These are phyloP conservation scores for Corymbia citriodora DNA, from an alignment of 441 rosid genomes.

Conservation along the genomic window DNA sequence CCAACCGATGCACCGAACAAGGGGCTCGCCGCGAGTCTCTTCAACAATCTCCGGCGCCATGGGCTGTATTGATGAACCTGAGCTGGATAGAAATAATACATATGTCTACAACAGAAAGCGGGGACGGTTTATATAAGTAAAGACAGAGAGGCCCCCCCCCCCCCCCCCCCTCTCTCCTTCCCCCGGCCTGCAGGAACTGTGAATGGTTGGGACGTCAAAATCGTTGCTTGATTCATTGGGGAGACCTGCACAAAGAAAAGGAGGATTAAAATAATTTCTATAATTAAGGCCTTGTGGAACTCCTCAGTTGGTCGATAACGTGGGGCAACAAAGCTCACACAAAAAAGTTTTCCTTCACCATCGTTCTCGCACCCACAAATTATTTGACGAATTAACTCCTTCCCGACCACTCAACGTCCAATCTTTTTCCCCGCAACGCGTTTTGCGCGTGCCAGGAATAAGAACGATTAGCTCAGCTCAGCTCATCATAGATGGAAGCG, in stretches of 20 bases:
- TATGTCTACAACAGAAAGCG: neutral
- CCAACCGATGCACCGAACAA: neutral
- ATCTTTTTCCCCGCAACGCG: neutral
- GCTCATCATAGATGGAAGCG: neutral
- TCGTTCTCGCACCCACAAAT: neutral
- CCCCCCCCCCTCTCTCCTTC: neutral
- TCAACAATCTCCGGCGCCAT: neutral
- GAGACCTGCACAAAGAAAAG: neutral
- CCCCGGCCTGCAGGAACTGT: slow-evolving; percentile 6
- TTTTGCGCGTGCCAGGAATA: neutral
- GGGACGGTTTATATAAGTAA: neutral
- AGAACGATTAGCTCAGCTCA: neutral
- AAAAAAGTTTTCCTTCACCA: neutral
- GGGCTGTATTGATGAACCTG: neutral
- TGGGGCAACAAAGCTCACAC: slow-evolving; percentile 6
- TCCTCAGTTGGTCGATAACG: slow-evolving; percentile 29
- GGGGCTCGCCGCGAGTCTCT: neutral
- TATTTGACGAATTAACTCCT: neutral
- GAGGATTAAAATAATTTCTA: slow-evolving; percentile 8
- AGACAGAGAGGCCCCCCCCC: neutral
- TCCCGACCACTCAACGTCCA: neutral
- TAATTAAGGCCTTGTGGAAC: slow-evolving; percentile 1
- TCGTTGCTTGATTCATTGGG: slow-evolving; percentile 23
- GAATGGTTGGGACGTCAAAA: slow-evolving; percentile 48
- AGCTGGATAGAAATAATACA: neutral